Evolutionary conservation across 768 basidiomycete species (phyloP), one percentile per base, ranked within the genome.

Genomic region (Tulasnella sp.): DNA sequence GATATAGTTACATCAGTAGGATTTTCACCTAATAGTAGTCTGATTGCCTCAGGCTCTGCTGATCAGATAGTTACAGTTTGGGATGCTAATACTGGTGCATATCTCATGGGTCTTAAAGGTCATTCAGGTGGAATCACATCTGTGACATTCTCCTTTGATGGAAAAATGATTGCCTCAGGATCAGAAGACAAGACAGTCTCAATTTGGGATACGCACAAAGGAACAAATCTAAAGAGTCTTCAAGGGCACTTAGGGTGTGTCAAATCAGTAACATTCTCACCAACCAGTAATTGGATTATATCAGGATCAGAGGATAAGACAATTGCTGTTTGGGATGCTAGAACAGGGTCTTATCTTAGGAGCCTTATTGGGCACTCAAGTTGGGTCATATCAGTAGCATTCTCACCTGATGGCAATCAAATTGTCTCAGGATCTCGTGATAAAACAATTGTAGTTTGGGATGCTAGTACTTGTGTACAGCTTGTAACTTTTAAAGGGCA

Each of bases 311-410:
- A 20, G 45, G 45, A 47, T 32, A 20, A 16, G 4, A 46, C 54
- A 2, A 12, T 56, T 15, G n/a, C 33, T 24, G 22, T 55, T 4
- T 55, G 48, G 53, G 45, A 53, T n/a, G n/a, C n/a, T n/a, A n/a
- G n/a, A n/a, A n/a, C n/a, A n/a, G n/a, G n/a, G n/a, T n/a, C n/a
- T n/a, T n/a, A n/a, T n/a, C n/a, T n/a, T n/a, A n/a, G n/a, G n/a
- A n/a, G n/a, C n/a, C n/a, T n/a, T n/a, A 44, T 20, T 50, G 16
- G 39, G 25, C 42, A 49, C 32, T n/a, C 13, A n/a, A 28, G 27
- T 31, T 22, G 15, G 15, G 15, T 50, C 6, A 9, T 10, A 9
- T 19, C 5, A 8, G 48, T 50, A n/a, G 10, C 22, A 15, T 50
- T 50, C 28, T 50, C 48, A 25, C 46, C 48, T 10, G 48, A 50